Evolutionary conservation across 768 basidiomycete genomes (phyloP).

Genomic region (Antrodiella citrinella): DNA sequence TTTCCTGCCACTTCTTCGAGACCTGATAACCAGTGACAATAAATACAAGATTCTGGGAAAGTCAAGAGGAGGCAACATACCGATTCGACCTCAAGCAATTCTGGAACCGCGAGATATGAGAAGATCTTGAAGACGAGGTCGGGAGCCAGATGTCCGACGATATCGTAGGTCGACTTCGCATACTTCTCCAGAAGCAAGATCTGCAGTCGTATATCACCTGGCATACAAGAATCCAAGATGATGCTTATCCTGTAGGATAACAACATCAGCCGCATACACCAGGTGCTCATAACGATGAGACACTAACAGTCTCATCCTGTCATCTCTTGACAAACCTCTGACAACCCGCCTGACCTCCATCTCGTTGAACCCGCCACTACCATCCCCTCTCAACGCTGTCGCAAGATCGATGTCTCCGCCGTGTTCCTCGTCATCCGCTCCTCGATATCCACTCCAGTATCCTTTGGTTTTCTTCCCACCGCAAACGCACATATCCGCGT

Average conservation of each 20-base stretch:
- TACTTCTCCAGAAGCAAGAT: slow-evolving; percentile 84
- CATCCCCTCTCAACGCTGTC: slow-evolving; percentile 38
- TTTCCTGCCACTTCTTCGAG: slow-evolving; percentile 34
- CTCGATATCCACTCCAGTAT: slow-evolving; percentile 68
- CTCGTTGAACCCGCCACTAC: slow-evolving; percentile 58
- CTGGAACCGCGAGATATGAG: slow-evolving; percentile 45
- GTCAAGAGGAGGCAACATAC: slow-evolving; percentile 25
- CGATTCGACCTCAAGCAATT: slow-evolving; percentile 53
- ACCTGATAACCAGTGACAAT: slow-evolving; percentile 21
- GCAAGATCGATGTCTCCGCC: slow-evolving; percentile 42
- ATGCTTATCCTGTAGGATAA: slow-evolving; percentile 45
- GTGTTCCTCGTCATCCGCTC: slow-evolving; percentile 37
- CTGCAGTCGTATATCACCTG: slow-evolving; percentile 79
- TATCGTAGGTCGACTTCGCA: slow-evolving; percentile 71
- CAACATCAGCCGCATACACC: too few relatives aligned
- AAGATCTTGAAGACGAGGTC: slow-evolving; percentile 60
- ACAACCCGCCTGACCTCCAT: slow-evolving; percentile 58
- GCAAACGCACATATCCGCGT: slow-evolving; percentile 36
- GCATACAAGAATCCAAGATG: slow-evolving; percentile 65
- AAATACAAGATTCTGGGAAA: background rate
- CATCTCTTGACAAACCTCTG: slow-evolving; percentile 53
- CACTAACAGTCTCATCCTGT: slow-evolving; percentile 67
- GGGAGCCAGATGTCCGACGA: slow-evolving; percentile 64
- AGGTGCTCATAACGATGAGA: background rate
- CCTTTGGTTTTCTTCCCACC: slow-evolving; percentile 55